Evolutionary conservation across 257 asterid genomes (phyloP), one percentile per base, ranked within the genome.

Genomic region (Striga asiatica): DNA sequence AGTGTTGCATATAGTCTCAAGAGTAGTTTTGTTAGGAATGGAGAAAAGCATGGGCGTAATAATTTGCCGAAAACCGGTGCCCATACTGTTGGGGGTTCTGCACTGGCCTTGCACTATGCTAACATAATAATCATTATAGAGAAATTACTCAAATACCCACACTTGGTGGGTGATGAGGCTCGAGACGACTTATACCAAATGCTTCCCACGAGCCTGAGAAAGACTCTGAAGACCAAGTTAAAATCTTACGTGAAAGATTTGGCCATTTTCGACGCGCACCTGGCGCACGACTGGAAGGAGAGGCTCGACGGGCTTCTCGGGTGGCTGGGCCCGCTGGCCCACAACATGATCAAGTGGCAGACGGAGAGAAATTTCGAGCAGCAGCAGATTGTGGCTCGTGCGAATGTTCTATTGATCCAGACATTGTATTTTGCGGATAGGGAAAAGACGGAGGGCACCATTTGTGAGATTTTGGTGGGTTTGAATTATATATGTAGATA

Each of bases 321-420:
- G 45, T 81, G 95, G 89, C 81, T 92, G 3, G 79, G 81, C 5
- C 99, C 97, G 0, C 54, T 92, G 6, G 95, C 97, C 3, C 97
- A 88, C 66, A 85, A 77, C 79, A 85, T 84, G 94, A 84, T 88
- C 68, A 71, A 82, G 70, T 88, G 97, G 99, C 99, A 92, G 65
- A 85, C 85, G 1, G 97, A 92, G 56, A 73, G 95, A 3, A 88
- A 88, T 42, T 78, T 84, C 17, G 99, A 92, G 58, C 97, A 88
- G 72, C 94, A 81, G 9, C 97, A 88, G 54, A 76, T 92, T 16
- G 93, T 81, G 22, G 72, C 76, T 0, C 72, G 88, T 66, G 81
- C 94, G 0, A 84, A 85, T 7, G 93, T 88, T 39, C 89, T 88
- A 35, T 58, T 92, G 76, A 84, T 92, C 50, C 94, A 88, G 38